A percentile compares a stretch with the other conserved stretches of the same genome.
Evolutionary conservation across 345 rosid genomes (phyloP).

Genomic region (Aquilaria yunnanensis): DNA sequence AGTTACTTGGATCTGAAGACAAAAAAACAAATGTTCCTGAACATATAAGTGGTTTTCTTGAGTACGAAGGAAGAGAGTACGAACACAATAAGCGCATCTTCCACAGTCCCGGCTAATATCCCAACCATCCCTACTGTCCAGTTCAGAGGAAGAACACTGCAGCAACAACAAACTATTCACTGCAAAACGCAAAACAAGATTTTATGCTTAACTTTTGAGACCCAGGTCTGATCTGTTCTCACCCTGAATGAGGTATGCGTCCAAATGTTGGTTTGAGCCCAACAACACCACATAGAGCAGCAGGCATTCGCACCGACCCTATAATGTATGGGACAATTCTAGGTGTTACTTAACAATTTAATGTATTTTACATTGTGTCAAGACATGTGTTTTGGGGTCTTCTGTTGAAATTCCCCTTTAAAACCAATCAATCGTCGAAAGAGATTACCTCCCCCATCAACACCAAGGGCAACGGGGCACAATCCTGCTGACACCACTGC

Average conservation of each 20-base stretch:
- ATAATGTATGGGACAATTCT: not conserved
- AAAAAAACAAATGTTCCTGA: not conserved
- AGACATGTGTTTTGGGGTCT: not conserved
- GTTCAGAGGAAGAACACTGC: slow-evolving; percentile 69
- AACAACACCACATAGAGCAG: slow-evolving; percentile 69
- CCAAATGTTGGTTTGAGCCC: slow-evolving; percentile 78
- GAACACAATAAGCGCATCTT: slow-evolving; percentile 58
- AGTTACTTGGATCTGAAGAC: not conserved
- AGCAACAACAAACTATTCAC: not conserved
- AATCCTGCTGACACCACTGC: slow-evolving; percentile 71
- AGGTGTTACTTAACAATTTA: not conserved
- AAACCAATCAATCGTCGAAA: too few relatives aligned
- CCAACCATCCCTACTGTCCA: slow-evolving; percentile 87
- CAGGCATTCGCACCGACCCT: slow-evolving; percentile 81
- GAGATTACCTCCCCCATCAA: slow-evolving; percentile 70
- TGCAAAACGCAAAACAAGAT: not conserved
- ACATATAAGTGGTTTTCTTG: not conserved
- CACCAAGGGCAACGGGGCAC: slow-evolving; percentile 76
- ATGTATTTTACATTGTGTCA: too few relatives aligned
- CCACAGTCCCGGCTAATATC: slow-evolving; percentile 50
- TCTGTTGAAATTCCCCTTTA: not conserved
- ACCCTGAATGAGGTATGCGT: slow-evolving; percentile 59
- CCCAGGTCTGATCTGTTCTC: slow-evolving; percentile 7
- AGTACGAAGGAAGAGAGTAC: slow-evolving; percentile 6
- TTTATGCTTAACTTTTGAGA: not conserved